phyloP scores from a whole-genome alignment of 2,329 filamentous ascomycete species.

The Aspergillus proliferans region DNA sequence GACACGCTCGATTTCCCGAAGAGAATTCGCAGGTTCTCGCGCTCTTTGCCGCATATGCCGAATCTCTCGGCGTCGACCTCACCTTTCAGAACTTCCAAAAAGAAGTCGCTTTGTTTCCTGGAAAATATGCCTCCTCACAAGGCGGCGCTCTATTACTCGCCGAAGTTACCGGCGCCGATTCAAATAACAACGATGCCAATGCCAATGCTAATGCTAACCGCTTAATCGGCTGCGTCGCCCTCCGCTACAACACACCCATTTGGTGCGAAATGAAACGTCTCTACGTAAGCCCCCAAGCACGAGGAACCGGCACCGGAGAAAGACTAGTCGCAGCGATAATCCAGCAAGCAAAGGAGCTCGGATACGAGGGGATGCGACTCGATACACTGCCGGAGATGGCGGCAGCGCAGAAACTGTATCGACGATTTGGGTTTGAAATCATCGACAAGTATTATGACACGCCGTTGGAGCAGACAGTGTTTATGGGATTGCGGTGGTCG shows the following conservation, averaged over 20 bases:
- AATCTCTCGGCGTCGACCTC: slow-evolving; percentile 48
- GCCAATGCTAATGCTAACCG: slow-evolving; percentile 5
- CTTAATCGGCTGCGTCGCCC: slow-evolving; percentile 45
- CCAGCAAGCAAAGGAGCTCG: slow-evolving; percentile 39
- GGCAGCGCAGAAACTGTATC: slow-evolving; percentile 47
- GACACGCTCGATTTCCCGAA: slow-evolving; percentile 32
- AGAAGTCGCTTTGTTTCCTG: slow-evolving; percentile 50
- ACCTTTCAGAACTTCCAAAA: slow-evolving; percentile 51
- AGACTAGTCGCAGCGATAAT: slow-evolving; percentile 43
- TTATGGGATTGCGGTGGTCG: slow-evolving; percentile 33
- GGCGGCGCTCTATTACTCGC: slow-evolving; percentile 48
- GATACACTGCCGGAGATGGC: slow-evolving; percentile 53
- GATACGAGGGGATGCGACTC: slow-evolving; percentile 49
- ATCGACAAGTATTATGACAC: slow-evolving; percentile 52
- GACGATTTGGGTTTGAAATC: slow-evolving; percentile 46
- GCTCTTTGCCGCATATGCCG: slow-evolving; percentile 40
- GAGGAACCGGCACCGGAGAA: slow-evolving; percentile 47
- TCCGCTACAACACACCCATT: slow-evolving; percentile 31
- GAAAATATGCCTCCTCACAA: slow-evolving; percentile 44
- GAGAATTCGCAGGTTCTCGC: slow-evolving; percentile 39
- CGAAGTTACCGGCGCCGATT: slow-evolving; percentile 3
- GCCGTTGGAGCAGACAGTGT: slow-evolving; percentile 48
- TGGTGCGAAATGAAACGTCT: slow-evolving; percentile 54
- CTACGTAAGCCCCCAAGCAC: slow-evolving; percentile 44
- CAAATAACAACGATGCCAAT: slow-evolving; percentile 11